Evolutionary conservation across 805 yeast species (phyloP), one percentile per base, ranked within the genome.

Genomic region (Brettanomyces custersianus): DNA sequence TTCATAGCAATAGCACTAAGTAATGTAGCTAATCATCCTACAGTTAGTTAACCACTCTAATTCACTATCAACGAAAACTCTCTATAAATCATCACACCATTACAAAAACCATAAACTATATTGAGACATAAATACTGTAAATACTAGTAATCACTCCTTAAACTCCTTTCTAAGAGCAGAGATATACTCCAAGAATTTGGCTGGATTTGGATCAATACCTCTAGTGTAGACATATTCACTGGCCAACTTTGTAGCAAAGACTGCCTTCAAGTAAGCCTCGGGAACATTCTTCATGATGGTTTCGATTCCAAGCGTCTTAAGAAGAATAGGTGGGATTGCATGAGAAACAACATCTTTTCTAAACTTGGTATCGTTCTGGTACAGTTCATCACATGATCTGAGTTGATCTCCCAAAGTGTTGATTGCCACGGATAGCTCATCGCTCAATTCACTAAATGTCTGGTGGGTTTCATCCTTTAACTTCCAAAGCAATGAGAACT

Each of bases 401-500:
- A 90, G 72, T 63, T 80, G 85, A 19, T 81, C 77, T 37, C 74
- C 79, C 38, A 82, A 62, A 41, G 80, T 67, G 45, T 88, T 70
- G 48, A 87, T 80, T 53, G 83, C 86, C 30, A 70, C 60, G 13
- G 82, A 64, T 42, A 82, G 59, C 39, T 79, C 80, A 47, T 82
- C 90, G 57, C 85, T 77, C 43, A 87, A 68, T 41, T 70, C 77
- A 23, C 78, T 67, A 54, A 72, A 59, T 16, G 94, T 71, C 47
- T 68, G 69, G 19, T 80, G 80, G 4, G 86, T 77, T 29, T 62
- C 55, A 47, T 72, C 65, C 47, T 77, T 77, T 52, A 86, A 75
- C 45, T 71, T 63, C 95, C 96, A 87, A 52, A 90, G 68, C 43
- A 85, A 81, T 49, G 80, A 78, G 55, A 94, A 94, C 64, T 90